Base-by-base conservation (phyloP, 2,329 filamentous ascomycete genomes). In the Lachnellula occidentalis region DNA sequence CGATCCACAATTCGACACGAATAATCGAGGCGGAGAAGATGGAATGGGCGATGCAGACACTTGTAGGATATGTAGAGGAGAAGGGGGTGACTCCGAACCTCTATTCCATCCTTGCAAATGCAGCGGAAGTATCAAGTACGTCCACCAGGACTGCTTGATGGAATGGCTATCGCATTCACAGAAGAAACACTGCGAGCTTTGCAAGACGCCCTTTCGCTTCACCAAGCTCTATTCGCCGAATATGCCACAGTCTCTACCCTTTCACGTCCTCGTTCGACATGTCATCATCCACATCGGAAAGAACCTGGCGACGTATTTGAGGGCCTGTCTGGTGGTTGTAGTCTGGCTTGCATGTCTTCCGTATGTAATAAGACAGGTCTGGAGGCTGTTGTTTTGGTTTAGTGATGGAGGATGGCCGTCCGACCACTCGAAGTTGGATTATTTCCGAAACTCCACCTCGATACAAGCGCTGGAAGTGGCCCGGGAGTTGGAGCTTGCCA, bases 171-270 rank as follows among this genome's bases (percentile, higher is more conserved):
- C 91, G 48, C 95, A 99, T 72, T 97, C 94, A 1, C 92, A 99
- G 71, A 99, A 99, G 81, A 97, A 97, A 72, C 89, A 99, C 76
- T 99, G 95, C 78, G 94, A 99, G 76, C 85, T 99, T 36, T 99
- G 94, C 83, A 99, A 99, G 76, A 99, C 94, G 2, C 86, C 92
- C 0, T 99, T 97, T 69, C 88, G 91, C 57, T 99, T 99, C 76
- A 99, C 94, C 51, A 99, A 99, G 73, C 82, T 99, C 39, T 99
- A 99, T 75, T 86, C 92, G 58, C 90, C 91, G 4, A 82, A 92
- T 67, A 99, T 99, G 94, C 95, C 94, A 1, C 81, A 83, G 59
- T 83, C 82, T 12, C 79, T 99, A 14, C 94, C 95, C 0, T 79
- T 86, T 41, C 80, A 86, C 47, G 78, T 99, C 58, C 96, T 99